Evolutionary conservation across 192 early-diverging fungal genomes (phyloP).

Genomic region (Gamsiella multidivaricata): DNA sequence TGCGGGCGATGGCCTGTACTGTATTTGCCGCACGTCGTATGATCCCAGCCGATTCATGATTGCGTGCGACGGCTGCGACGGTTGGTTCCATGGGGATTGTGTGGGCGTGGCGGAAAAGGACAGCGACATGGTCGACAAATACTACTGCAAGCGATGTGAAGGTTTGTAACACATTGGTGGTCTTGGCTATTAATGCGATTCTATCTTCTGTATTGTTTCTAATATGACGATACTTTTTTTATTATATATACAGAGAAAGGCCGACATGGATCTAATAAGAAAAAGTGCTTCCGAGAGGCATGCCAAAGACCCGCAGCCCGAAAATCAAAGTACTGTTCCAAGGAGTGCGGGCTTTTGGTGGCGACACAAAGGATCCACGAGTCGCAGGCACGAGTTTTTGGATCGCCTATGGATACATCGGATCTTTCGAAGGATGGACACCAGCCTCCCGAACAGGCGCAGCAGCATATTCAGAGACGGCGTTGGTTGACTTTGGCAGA

Average conservation of each 20-base stretch:
- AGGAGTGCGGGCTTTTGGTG: conserved; percentile 61
- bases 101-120: conserved; percentile 69
- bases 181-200: too few species aligned
- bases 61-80: conserved; percentile 78
- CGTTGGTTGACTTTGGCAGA: conserved; percentile 55
- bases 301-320: conserved; percentile 57
- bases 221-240: background rate
- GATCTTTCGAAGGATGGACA: conserved; percentile 17
- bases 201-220: background rate
- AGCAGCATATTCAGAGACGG: conserved; percentile 41
- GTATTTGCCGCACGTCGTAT: conserved; percentile 69
- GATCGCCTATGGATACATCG: background rate
- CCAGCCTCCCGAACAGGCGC: conserved; percentile 10
- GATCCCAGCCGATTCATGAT: conserved; percentile 76
- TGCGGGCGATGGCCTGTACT: conserved; percentile 57
- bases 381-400: conserved; percentile 54
- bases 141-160: conserved; percentile 71
- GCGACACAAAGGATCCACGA: conserved; percentile 57
- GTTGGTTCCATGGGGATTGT: conserved; percentile 84
- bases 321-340: conserved; percentile 64
- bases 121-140: conserved; percentile 68
- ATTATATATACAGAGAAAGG: conserved; percentile 57
- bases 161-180: too few species aligned
- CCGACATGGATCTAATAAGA: conserved; percentile 59
- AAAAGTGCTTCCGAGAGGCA: conserved; percentile 56